Evolutionary conservation across 768 basidiomycete genomes (phyloP).

Genomic region (Clitopilus hobsonii): DNA sequence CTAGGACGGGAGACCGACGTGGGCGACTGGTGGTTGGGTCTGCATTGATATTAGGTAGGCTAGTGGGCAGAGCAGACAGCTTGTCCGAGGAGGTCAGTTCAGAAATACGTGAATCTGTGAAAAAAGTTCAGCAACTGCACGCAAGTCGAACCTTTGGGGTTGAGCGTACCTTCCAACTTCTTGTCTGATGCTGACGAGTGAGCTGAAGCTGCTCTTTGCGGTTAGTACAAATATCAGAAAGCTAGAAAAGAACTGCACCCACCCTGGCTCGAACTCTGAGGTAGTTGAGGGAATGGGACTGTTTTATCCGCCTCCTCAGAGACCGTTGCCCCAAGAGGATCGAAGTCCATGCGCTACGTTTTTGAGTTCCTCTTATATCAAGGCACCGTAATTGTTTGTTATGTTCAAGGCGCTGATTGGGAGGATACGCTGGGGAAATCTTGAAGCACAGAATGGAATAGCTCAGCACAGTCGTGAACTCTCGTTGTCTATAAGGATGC

Average conservation of each 20-base stretch:
- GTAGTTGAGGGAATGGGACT: neutral
- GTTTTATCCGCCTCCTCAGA: neutral
- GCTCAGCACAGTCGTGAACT: neutral
- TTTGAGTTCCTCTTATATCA: neutral
- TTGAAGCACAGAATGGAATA: no score
- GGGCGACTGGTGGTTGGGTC: slow-evolving; percentile 27
- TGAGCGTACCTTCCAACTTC: neutral
- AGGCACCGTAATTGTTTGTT: neutral
- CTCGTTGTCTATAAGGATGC: neutral
- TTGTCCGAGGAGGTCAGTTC: slow-evolving; percentile 44
- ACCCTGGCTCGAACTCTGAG: neutral
- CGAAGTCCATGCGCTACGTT: neutral
- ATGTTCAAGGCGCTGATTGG: neutral
- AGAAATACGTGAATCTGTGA: slow-evolving; percentile 26
- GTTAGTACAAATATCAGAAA: neutral
- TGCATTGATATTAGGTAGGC: neutral
- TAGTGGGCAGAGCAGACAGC: slow-evolving; percentile 33
- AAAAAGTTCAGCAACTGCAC: no score
- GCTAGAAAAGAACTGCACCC: neutral
- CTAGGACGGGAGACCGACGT: slow-evolving; percentile 25
- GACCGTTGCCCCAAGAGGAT: neutral
- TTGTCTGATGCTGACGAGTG: neutral
- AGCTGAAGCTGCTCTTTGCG: neutral
- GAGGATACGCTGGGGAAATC: neutral
- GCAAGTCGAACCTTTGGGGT: no score